Conservation (phyloP, 2,329 filamentous ascomycete genomes). For the Trichoderma sp. region DNA sequence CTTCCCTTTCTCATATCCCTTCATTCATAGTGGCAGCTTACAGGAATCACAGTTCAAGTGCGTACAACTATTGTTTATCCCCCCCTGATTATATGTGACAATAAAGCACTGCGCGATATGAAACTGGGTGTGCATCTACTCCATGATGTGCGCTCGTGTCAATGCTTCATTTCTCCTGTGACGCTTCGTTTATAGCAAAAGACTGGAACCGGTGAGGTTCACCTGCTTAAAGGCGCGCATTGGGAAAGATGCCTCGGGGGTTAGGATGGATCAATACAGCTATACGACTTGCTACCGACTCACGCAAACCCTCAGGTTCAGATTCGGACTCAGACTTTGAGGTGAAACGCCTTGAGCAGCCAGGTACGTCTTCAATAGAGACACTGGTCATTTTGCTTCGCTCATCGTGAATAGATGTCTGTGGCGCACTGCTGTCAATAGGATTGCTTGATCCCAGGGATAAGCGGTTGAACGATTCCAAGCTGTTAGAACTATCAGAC, state of each 20-base stretch:
- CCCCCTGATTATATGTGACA: too few species aligned
- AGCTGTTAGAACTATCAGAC: constrained; percentile 42
- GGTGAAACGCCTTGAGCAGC: neutral
- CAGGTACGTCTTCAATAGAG: neutral
- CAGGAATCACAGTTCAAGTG: neutral
- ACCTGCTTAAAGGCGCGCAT: neutral
- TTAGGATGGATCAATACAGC: neutral
- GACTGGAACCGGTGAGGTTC: neutral
- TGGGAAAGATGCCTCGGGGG: neutral
- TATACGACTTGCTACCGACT: neutral
- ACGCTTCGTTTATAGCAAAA: neutral
- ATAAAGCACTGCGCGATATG: too few species aligned
- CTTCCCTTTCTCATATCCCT: neutral
- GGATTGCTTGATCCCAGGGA: neutral
- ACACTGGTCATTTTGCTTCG: neutral
- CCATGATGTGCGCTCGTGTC: neutral
- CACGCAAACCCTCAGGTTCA: neutral
- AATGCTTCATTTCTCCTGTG: neutral
- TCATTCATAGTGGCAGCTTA: neutral
- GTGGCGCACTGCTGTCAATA: neutral
- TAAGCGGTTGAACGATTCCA: constrained; percentile 9
- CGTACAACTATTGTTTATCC: neutral
- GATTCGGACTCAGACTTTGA: neutral
- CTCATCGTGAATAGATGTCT: neutral
- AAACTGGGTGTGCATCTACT: neutral